Evolutionary conservation across 2,329 filamentous ascomycete species (phyloP).

Genomic region (Microdochium bolleyi): DNA sequence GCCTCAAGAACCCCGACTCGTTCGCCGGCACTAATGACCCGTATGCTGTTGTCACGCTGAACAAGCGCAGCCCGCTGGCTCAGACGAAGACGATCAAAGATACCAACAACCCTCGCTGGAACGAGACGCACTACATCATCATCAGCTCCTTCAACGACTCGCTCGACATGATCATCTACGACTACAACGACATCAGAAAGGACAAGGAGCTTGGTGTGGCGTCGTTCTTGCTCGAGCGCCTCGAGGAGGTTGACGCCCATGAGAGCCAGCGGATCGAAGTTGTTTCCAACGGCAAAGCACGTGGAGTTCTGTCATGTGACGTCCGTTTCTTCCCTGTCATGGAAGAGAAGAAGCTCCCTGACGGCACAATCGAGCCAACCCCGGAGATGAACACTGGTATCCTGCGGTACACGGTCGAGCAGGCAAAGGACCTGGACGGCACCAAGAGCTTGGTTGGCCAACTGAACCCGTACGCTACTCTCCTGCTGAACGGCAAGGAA

Average conservation of each 20-base stretch:
- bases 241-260: constrained; percentile 69
- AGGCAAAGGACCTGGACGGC: constrained; percentile 91
- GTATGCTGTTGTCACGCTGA: constrained; percentile 78
- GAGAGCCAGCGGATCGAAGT: constrained; percentile 85
- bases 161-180: constrained; percentile 76
- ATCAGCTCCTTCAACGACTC: constrained; percentile 85
- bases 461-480: constrained; percentile 82
- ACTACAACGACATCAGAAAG: constrained; percentile 94
- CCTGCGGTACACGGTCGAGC: constrained; percentile 84
- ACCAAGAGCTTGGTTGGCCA: constrained; percentile 86
- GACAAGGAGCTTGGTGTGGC: constrained; percentile 90
- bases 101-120: constrained; percentile 84
- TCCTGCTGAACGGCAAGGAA: constrained; percentile 88
- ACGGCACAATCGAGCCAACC: constrained; percentile 71
- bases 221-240: constrained; percentile 74
- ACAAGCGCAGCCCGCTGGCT: constrained; percentile 71
- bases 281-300: constrained; percentile 72
- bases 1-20: constrained; percentile 91
- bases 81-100: constrained; percentile 85
- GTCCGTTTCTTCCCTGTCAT: constrained; percentile 94
- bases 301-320: constrained; percentile 73
- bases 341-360: constrained; percentile 60
- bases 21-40: constrained; percentile 89
- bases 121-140: constrained; percentile 93
- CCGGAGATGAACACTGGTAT: constrained; percentile 93